Conservation (phyloP, 1,139 yeast genomes). For the Saccharomycopsis crataegensis region DNA sequence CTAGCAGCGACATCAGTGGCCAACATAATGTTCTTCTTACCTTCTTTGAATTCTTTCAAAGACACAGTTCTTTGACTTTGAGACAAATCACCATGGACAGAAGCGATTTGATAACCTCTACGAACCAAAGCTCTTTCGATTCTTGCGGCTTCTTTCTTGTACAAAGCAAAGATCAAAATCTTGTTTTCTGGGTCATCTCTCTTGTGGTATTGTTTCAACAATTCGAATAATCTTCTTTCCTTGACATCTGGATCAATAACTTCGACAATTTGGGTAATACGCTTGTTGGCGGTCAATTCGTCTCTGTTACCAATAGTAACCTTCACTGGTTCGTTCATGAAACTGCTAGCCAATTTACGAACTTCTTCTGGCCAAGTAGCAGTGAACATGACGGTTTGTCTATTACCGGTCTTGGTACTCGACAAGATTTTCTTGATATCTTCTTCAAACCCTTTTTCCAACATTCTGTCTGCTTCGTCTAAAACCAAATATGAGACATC, state of each 20-base stretch:
- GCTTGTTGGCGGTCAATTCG: conserved; percentile 87
- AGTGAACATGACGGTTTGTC: conserved; percentile 97
- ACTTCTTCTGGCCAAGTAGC: conserved; percentile 99
- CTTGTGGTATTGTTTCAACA: conserved; percentile 69
- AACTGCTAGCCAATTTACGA: conserved; percentile 82
- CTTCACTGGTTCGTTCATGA: conserved; percentile 78
- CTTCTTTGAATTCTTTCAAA: conserved; percentile 74
- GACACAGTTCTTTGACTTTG: conserved; percentile 93
- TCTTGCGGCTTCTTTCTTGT: conserved; percentile 93
- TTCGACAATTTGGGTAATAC: conserved; percentile 90
- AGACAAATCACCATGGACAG: conserved; percentile 91
- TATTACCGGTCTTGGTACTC: conserved; percentile 32
- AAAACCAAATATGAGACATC: conserved; percentile 72
- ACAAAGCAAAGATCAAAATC: conserved; percentile 84
- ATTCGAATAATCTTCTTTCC: conserved; percentile 65
- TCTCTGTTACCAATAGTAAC: conserved; percentile 92
- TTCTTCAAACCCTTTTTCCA: conserved; percentile 94
- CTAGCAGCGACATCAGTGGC: conserved; percentile 99
- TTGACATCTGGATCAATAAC: conserved; percentile 80
- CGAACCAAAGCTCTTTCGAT: conserved; percentile 69
- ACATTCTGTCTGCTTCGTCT: conserved; percentile 98
- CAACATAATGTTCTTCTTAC: conserved; percentile 65
- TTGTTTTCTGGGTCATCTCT: conserved; percentile 64
- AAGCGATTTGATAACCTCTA: conserved; percentile 77
- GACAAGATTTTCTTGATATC: conserved; percentile 81